Evolutionary conservation across 495 filamentous ascomycete species (phyloP), one percentile per base, ranked within the genome.

Genomic region (Bombardia bombarda): DNA sequence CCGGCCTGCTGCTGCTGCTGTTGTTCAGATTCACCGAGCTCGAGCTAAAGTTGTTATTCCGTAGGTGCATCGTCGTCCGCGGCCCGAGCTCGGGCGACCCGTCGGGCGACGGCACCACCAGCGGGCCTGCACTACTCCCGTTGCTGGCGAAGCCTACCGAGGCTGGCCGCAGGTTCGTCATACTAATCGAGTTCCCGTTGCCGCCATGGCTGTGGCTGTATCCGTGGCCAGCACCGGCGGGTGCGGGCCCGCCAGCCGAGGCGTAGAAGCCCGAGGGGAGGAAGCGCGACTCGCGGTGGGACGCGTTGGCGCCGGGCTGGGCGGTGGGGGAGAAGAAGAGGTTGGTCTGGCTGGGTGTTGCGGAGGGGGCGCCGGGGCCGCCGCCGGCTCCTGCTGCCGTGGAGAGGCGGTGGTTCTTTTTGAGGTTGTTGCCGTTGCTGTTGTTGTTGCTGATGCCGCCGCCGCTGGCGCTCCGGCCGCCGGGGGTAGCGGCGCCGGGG

Each of bases 241-340:
- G 12, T 9, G 34, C 32, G 12, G 66, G 57, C 62, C 68, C 42
- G 42, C 68, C 56, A 45, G n/a, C n/a, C n/a, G 88, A 75, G 21
- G 89, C 81, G 58, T 98, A 98, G 63, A 94, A 97, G 7, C 92
- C 92, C 3, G 90, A 82, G 24, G 92, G 92, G 17, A 97, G 75
- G 63, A 90, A 96, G 17, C 68, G 76, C n/a, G 67, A 69, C 54
- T 72, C 64, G 69, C 75, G 71, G 68, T 87, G 77, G 42, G 56
- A 52, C 28, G 58, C 48, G 39, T 57, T 57, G 12, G 63, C 61
- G n/a, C 73, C 60, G 2, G 63, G 45, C 3, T 43, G n/a, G 62
- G 90, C 90, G 1, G 92, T 97, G 0, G 92, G 92, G 1, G 87
- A 95, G 65, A 93, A 98, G 75, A 98, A 98, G 4, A 98, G 75